A percentile compares a stretch with the other conserved stretches of the same genome.
Conservation (phyloP, 1,284 basidiomycete species). For the Cryptococcus jaspeensis region DNA sequence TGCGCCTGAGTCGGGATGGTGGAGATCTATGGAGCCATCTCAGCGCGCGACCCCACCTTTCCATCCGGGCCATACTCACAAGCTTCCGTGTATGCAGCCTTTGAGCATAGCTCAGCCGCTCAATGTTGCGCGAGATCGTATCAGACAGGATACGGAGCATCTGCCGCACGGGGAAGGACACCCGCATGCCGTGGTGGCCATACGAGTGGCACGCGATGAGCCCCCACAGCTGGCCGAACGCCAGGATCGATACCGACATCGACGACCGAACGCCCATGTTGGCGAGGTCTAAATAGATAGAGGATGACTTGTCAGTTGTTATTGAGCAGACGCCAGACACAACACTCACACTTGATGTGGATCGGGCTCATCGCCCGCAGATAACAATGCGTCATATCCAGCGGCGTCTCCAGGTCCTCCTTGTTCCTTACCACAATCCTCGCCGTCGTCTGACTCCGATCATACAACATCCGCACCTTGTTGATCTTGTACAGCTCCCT, state of each 20-base stretch:
- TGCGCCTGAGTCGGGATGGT: slow-evolving; percentile 70
- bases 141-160: slow-evolving; percentile 78
- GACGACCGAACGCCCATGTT: slow-evolving; percentile 80
- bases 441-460: slow-evolving; percentile 73
- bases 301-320: neutral
- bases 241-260: slow-evolving; percentile 84
- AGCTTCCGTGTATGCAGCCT: slow-evolving; percentile 75
- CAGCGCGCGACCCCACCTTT: slow-evolving; percentile 4
- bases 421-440: slow-evolving; percentile 68
- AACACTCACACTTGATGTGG: slow-evolving; percentile 70
- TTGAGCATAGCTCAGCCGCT: slow-evolving; percentile 76
- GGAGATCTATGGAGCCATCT: slow-evolving; percentile 60
- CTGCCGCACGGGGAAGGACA: slow-evolving; percentile 79
- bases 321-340: neutral
- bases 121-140: slow-evolving; percentile 78
- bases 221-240: slow-evolving; percentile 81
- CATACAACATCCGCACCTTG: slow-evolving; percentile 79
- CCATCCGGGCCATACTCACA: slow-evolving; percentile 49
- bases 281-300: slow-evolving; percentile 65
- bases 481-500: slow-evolving; percentile 61
- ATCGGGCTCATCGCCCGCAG: slow-evolving; percentile 88
- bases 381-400: slow-evolving; percentile 87
- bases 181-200: slow-evolving; percentile 72
- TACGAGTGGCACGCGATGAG: slow-evolving; percentile 82
- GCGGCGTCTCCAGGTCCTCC: slow-evolving; percentile 67